phyloP scores from a whole-genome alignment of 169 alveolate species.

The Eimeria necatrix region DNA sequence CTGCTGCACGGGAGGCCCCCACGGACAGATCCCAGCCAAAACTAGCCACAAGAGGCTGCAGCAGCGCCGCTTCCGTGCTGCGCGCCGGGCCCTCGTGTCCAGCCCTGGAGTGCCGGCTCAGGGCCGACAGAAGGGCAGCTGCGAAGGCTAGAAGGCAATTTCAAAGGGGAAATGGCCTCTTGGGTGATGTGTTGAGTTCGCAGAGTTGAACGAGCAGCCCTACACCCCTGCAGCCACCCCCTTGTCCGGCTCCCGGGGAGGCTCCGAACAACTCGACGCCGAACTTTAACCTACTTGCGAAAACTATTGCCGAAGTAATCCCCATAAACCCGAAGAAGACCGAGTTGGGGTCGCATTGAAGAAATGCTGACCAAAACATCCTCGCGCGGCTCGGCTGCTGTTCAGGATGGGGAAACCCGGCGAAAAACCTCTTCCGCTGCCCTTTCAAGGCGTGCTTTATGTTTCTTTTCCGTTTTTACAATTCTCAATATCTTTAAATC shows the following conservation, averaged over 20 bases:
- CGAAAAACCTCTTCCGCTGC: neutral
- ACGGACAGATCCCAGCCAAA: too few species aligned
- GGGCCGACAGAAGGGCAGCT: too few species aligned
- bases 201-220: neutral
- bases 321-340: slow-evolving; percentile 99
- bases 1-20: too few species aligned
- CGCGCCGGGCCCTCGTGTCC: too few species aligned
- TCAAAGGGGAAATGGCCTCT: too few species aligned
- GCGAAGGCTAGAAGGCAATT: too few species aligned
- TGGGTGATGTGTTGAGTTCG: neutral
- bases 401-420: neutral
- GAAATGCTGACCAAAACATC: slow-evolving; percentile 78
- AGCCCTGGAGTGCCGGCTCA: too few species aligned
- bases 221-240: neutral
- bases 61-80: too few species aligned
- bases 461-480: neutral
- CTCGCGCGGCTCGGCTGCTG: neutral
- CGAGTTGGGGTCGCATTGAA: slow-evolving; percentile 95
- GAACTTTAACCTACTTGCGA: slow-evolving; percentile 92
- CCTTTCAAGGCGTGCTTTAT: neutral
- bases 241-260: neutral
- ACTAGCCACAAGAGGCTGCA: too few species aligned
- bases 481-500: too few species aligned
- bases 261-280: too few species aligned
- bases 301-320: slow-evolving; percentile 98